Evolutionary conservation across 495 filamentous ascomycete genomes (phyloP), one percentile per base, ranked within the genome.

Genomic region (Letharia columbiana): DNA sequence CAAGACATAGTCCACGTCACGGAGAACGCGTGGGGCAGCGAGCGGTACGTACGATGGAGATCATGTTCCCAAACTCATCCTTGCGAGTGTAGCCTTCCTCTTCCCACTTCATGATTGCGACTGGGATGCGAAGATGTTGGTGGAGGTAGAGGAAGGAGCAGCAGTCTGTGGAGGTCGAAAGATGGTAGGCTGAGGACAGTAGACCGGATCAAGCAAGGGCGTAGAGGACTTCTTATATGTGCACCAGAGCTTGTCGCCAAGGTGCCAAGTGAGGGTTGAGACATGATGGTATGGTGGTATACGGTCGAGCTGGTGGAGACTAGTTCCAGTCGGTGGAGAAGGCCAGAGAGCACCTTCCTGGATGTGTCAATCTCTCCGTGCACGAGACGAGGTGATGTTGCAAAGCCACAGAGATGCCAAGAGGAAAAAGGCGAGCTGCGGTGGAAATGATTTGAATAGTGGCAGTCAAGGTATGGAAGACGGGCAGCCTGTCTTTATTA

Each of bases 101-200:
- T 40, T 66, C 64, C 64, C 64, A 66, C 64, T 31, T 66, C 64
- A 66, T 66, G 64, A 56, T 52, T 65, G 54, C 63, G 54, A 7
- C 39, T 37, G 7, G 0, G 33, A 37, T 1, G 33, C 15, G 54
- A 57, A 5, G 28, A 37, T 37, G 17, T 9, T 57, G 15, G 13
- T 20, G 5, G 54, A 37, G 6, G 28, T 1, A 4, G 10, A 7
- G 17, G 31, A 10, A 20, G 13, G 54, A 57, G 54, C 13, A 20
- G 17, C 5, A 20, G 10, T 17, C 15, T 20, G 15, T 47, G 44
- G 17, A 20, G 44, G 15, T 47, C 18, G 2, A 7, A 47, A 3
- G 13, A 7, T 3, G 13, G 20, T 3, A 33, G 28, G 31, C 28
- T 57, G 15, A 28, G 0, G 7, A 15, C n/a, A 0, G 17, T 15